A percentile compares a stretch with the other conserved stretches of the same genome.
Conservation (phyloP, 805 yeast genomes). For the Cyberlindnera misumaiensis region DNA sequence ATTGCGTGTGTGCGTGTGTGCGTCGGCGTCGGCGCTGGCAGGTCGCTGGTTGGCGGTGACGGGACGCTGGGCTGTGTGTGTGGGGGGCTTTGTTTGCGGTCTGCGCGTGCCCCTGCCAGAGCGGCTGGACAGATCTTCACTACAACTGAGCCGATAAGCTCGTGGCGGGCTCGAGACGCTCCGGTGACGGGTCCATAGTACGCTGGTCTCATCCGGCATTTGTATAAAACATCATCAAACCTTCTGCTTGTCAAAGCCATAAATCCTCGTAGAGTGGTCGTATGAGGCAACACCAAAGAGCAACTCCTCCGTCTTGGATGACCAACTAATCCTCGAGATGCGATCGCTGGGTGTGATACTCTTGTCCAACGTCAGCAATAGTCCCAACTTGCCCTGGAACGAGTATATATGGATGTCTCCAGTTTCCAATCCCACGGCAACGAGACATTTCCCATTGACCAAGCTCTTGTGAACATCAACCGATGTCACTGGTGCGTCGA, state of each 20-base stretch:
- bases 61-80: too few species aligned
- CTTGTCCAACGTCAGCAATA: conserved; percentile 29
- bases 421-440: conserved; percentile 66
- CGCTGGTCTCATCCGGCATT: too few species aligned
- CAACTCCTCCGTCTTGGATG: conserved; percentile 24
- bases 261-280: conserved; percentile 50
- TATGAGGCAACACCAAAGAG: conserved; percentile 56
- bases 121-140: too few species aligned
- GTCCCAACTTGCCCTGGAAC: conserved; percentile 26
- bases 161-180: too few species aligned
- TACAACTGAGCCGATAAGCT: too few species aligned
- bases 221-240: too few species aligned
- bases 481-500: conserved; percentile 59
- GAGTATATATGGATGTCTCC: conserved; percentile 49
- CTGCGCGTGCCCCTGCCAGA: too few species aligned
- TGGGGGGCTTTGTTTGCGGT: too few species aligned
- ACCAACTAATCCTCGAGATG: conserved; percentile 57
- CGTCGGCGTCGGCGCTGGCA: too few species aligned
- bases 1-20: too few species aligned
- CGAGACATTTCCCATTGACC: conserved; percentile 25
- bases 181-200: too few species aligned
- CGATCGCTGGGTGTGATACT: conserved; percentile 52
- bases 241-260: conserved; percentile 18
- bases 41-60: too few species aligned
- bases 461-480: conserved; percentile 39